Percentiles rank a stretch among this genome's conserved stretches.
Evolutionary conservation across 306 rosid genomes (phyloP).

Genomic region (Prosopis cineraria): DNA sequence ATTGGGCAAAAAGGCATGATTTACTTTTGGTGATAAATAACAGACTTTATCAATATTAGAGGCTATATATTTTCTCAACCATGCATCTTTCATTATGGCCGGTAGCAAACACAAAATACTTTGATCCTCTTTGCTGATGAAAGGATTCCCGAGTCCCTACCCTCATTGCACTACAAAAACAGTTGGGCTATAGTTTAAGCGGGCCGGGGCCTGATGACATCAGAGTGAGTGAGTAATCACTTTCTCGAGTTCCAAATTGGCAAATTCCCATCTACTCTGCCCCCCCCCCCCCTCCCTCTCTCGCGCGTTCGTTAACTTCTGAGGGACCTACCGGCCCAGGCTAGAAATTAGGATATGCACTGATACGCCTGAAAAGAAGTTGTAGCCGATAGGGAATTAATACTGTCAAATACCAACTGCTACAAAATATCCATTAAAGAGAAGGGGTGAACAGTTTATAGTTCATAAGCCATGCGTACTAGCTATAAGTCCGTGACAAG

Average conservation of each 20-base stretch:
- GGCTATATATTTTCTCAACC: no score
- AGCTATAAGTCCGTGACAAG: neutral
- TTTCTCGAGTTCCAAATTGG: neutral
- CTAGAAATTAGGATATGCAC: neutral
- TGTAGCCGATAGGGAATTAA: neutral
- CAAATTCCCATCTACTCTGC: no score
- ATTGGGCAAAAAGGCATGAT: neutral
- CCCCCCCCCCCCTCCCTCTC: neutral
- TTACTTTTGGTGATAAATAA: neutral
- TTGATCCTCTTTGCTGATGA: no score
- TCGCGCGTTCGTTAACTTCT: neutral
- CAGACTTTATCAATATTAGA: no score
- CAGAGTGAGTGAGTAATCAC: neutral
- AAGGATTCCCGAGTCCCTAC: no score
- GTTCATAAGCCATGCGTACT: constrained; percentile 1
- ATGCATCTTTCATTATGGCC: no score
- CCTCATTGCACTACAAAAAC: neutral
- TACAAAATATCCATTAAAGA: constrained; percentile 7
- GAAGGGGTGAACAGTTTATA: constrained; percentile 15
- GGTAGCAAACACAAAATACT: no score
- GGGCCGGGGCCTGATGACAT: neutral
- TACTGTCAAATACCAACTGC: neutral
- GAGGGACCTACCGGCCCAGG: neutral
- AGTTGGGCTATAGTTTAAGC: neutral
- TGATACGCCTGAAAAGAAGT: neutral